These are phyloP conservation scores for Mycena floridula DNA, from an alignment of 768 basidiomycete genomes.

Conservation along the genomic window DNA sequence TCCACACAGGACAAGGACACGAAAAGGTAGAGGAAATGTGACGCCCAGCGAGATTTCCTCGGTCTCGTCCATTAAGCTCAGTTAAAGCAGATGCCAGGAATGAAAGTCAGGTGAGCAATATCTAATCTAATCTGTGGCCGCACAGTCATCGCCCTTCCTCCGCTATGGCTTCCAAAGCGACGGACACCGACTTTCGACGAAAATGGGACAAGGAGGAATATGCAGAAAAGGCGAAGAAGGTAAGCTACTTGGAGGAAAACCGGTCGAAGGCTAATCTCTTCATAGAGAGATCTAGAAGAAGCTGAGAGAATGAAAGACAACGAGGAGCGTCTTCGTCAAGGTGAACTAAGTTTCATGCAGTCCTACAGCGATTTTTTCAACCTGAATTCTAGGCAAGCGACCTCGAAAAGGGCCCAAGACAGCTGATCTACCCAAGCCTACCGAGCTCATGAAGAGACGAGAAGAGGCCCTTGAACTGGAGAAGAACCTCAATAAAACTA, in stretches of 20 bases:
- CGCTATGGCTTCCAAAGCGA: slow-evolving; percentile 34
- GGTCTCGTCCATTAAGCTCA: slow-evolving; percentile 31
- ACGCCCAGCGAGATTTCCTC: slow-evolving; percentile 48
- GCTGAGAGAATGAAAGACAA: slow-evolving; percentile 81
- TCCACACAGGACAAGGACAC: slow-evolving; percentile 75
- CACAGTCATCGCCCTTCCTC: no score
- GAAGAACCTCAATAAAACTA: slow-evolving; percentile 92
- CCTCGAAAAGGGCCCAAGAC: slow-evolving; percentile 56
- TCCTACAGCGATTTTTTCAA: background rate
- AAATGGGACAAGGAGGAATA: slow-evolving; percentile 96
- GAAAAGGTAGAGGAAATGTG: slow-evolving; percentile 85
- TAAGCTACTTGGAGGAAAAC: no score
- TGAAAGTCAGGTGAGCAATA: no score
- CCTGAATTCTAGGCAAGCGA: slow-evolving; percentile 60
- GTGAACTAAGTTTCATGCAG: slow-evolving; percentile 38
- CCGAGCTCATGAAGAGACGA: slow-evolving; percentile 87
- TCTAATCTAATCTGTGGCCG: no score
- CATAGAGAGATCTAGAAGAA: slow-evolving; percentile 75
- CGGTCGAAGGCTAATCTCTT: no score
- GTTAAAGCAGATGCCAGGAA: no score
- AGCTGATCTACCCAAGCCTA: slow-evolving; percentile 87
- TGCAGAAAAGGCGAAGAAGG: slow-evolving; percentile 76
- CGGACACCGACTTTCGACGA: slow-evolving; percentile 75
- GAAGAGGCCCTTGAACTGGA: slow-evolving; percentile 83
- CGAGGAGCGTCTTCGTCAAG: slow-evolving; percentile 79